Conservation (phyloP, 1,284 basidiomycete genomes). For the Malassezia furfur region DNA sequence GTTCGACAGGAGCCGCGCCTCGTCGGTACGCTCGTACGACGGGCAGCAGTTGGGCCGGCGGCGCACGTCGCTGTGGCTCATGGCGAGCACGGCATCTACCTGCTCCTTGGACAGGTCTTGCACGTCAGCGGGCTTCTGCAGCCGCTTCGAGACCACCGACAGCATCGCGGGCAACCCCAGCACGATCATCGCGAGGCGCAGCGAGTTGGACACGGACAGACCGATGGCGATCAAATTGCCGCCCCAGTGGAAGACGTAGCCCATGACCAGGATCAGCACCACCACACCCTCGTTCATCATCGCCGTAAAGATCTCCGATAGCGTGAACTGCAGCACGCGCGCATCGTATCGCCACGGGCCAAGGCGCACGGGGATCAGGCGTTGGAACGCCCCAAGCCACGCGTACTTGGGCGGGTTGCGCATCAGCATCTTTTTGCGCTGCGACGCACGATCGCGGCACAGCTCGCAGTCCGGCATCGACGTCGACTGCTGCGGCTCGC, state of each 20-base stretch:
- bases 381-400: constrained; percentile 18
- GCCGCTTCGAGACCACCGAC: neutral
- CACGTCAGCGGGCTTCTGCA: neutral
- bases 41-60: neutral
- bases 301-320: constrained; percentile 3
- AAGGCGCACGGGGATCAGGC: constrained; percentile 9
- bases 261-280: constrained; percentile 11
- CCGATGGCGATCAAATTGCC: constrained; percentile 2
- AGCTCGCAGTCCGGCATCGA: neutral
- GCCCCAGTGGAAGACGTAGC: constrained; percentile 15
- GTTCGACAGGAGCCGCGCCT: neutral
- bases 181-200: constrained; percentile 1
- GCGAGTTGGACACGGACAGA: constrained; percentile 8
- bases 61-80: constrained; percentile 2
- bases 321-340: constrained; percentile 11
- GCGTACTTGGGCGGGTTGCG: constrained; percentile 4
- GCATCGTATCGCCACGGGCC: constrained; percentile 6
- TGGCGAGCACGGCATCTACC: neutral
- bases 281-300: constrained; percentile 13
- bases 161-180: neutral
- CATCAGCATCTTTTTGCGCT: neutral
- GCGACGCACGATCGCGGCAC: neutral
- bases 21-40: neutral
- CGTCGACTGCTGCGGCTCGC: neutral
- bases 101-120: neutral